Evolutionary conservation across 768 basidiomycete genomes (phyloP).

Genomic region (Kwoniella shandongensis): DNA sequence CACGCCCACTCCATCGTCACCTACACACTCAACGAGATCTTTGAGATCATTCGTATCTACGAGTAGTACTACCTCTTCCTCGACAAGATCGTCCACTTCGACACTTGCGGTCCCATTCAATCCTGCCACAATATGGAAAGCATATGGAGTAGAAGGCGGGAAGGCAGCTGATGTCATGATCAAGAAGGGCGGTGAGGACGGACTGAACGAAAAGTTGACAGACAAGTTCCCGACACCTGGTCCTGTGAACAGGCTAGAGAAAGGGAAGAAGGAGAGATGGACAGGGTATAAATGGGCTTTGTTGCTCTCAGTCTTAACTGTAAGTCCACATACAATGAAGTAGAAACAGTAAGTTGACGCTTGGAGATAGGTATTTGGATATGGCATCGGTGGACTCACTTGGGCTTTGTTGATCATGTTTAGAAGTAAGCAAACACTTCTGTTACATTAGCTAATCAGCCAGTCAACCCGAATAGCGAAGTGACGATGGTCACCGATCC

Average conservation of each 20-base stretch:
- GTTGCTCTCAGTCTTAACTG: constrained; percentile 60
- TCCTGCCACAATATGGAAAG: constrained; percentile 6
- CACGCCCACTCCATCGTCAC: constrained; percentile 5
- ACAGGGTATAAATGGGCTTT: constrained; percentile 66
- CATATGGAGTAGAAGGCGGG: not conserved
- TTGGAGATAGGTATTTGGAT: constrained; percentile 56
- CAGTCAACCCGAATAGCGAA: constrained; percentile 67
- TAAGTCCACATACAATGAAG: constrained; percentile 41
- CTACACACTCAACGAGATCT: constrained; percentile 6
- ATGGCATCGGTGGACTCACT: constrained; percentile 60
- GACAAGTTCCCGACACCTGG: constrained; percentile 24
- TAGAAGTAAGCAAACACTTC: constrained; percentile 30
- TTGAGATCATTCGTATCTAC: constrained; percentile 6
- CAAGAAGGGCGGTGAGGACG: not conserved
- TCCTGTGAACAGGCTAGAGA: constrained; percentile 28
- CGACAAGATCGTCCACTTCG: constrained; percentile 6
- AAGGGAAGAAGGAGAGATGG: constrained; percentile 59
- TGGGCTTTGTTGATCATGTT: constrained; percentile 64
- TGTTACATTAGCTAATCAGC: too few species aligned
- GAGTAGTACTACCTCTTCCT: not conserved
- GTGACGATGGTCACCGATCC: constrained; percentile 64
- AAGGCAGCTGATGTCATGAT: not conserved
- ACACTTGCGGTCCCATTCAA: constrained; percentile 14
- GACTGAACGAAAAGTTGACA: constrained; percentile 23
- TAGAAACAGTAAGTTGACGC: not conserved